These are phyloP conservation scores for Lasiodiplodia theobromae DNA, from an alignment of 2,329 filamentous ascomycete species.

Conservation along the genomic window DNA sequence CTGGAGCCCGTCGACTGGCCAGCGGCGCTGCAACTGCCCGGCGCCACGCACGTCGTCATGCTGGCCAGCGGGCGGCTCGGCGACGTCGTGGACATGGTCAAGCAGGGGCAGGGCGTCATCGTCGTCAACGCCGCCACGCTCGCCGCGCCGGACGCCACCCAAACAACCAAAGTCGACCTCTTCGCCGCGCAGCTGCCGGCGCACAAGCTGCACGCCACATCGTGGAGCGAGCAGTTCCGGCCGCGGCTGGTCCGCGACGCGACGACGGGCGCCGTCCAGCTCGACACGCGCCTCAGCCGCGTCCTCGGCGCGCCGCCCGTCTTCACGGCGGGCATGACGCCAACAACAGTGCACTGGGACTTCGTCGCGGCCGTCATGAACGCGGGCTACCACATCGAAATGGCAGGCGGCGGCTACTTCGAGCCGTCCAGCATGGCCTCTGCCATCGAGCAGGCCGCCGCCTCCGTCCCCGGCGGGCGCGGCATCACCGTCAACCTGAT, in stretches of 20 bases:
- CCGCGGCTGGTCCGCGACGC: not conserved
- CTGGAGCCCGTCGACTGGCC: not conserved
- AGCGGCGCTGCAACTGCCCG: not conserved
- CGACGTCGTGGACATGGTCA: not conserved
- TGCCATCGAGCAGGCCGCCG: slow-evolving; percentile 84
- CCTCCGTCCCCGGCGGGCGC: slow-evolving; percentile 80
- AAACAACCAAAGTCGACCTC: not conserved
- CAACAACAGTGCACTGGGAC: slow-evolving; percentile 86
- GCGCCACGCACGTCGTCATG: not conserved
- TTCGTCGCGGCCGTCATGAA: slow-evolving; percentile 94
- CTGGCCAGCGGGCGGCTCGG: not conserved
- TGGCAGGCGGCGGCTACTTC: slow-evolving; percentile 90
- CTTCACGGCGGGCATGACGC: slow-evolving; percentile 94
- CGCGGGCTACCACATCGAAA: slow-evolving; percentile 91
- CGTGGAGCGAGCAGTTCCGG: not conserved
- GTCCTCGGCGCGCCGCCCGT: slow-evolving; percentile 84
- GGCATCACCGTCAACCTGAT: slow-evolving; percentile 91
- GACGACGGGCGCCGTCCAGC: not conserved
- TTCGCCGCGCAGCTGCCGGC: not conserved
- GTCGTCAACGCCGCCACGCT: not conserved
- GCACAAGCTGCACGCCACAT: not conserved
- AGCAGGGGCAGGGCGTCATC: not conserved
- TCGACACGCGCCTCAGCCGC: slow-evolving; percentile 71
- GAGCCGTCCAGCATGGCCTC: slow-evolving; percentile 82
- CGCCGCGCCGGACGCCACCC: not conserved